Percentiles rank a stretch among this genome's conserved stretches.
Conservation (phyloP, 2,329 filamentous ascomycete genomes). For the Metarhizium brunneum region DNA sequence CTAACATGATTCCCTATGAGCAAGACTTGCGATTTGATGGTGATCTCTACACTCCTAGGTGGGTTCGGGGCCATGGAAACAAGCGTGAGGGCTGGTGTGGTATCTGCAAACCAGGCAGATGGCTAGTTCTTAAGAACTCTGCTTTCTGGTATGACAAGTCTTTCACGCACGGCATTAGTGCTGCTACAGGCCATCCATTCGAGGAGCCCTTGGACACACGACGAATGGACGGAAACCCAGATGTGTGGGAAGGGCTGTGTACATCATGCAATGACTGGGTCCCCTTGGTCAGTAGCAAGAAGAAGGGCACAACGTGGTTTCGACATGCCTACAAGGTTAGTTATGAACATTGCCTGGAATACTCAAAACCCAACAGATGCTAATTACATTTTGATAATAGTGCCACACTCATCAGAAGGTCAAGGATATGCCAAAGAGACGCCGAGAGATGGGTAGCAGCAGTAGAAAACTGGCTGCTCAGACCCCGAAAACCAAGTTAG, state of each 20-base stretch:
- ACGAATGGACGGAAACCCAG: constrained; percentile 70
- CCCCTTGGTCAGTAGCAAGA: constrained; percentile 73
- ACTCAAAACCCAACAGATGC: background rate
- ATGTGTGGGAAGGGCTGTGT: constrained; percentile 74
- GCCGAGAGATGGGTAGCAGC: constrained; percentile 46
- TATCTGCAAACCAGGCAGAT: constrained; percentile 76
- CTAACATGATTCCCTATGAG: constrained; percentile 67
- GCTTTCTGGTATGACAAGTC: constrained; percentile 93
- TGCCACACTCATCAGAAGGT: constrained; percentile 65
- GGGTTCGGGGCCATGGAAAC: constrained; percentile 78
- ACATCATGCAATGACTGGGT: constrained; percentile 75
- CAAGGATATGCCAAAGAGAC: constrained; percentile 60
- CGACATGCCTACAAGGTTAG: constrained; percentile 77
- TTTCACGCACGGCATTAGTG: constrained; percentile 80
- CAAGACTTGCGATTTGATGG: constrained; percentile 71
- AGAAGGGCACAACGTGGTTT: constrained; percentile 90
- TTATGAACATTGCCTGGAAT: background rate
- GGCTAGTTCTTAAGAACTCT: constrained; percentile 83
- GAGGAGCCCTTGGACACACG: constrained; percentile 67
- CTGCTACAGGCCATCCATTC: constrained; percentile 69
- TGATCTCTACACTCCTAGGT: constrained; percentile 74
- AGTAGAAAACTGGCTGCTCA: constrained; percentile 25
- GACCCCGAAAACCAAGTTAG: constrained; percentile 36
- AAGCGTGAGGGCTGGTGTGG: constrained; percentile 87
- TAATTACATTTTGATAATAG: constrained; percentile 25